Conservation (phyloP, 345 rosid species). For the Gossypioides kirkii region DNA sequence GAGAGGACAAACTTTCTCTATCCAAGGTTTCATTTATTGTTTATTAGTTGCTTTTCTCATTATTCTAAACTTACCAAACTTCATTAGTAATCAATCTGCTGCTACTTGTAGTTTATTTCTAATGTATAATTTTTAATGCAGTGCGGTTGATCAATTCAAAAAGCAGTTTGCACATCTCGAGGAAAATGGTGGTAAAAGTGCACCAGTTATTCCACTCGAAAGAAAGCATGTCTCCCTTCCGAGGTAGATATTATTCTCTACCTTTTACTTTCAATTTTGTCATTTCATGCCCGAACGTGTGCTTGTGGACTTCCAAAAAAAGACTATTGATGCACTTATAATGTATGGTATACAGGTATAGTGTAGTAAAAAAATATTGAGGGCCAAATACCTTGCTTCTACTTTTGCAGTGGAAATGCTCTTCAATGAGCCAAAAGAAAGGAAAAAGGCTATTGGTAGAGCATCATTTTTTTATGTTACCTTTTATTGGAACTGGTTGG, state of each 20-base stretch:
- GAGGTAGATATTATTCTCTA: conserved; percentile 35
- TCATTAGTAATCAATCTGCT: conserved; percentile 1
- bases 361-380: not conserved
- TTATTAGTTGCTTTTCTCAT: not conserved
- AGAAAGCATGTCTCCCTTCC: conserved; percentile 94
- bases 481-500: not conserved
- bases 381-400: not conserved
- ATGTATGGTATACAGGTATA: not conserved
- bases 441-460: not conserved
- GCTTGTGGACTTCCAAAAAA: not conserved
- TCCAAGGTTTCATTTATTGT: conserved; percentile 55
- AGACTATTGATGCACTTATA: not conserved
- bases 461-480: not conserved
- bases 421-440: not conserved
- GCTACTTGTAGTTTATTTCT: conserved; percentile 12
- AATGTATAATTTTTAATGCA: conserved; percentile 27
- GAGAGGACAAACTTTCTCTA: conserved; percentile 88
- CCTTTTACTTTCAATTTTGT: not conserved
- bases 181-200: conserved; percentile 74
- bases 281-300: not conserved
- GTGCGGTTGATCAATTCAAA: conserved; percentile 91
- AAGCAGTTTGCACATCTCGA: conserved; percentile 92
- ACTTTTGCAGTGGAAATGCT: not conserved
- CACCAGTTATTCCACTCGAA: conserved; percentile 63
- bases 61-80: not conserved